Evolutionary conservation across 2,329 filamentous ascomycete species (phyloP), one percentile per base, ranked within the genome.

Genomic region (Alternaria novae-zelandiae): DNA sequence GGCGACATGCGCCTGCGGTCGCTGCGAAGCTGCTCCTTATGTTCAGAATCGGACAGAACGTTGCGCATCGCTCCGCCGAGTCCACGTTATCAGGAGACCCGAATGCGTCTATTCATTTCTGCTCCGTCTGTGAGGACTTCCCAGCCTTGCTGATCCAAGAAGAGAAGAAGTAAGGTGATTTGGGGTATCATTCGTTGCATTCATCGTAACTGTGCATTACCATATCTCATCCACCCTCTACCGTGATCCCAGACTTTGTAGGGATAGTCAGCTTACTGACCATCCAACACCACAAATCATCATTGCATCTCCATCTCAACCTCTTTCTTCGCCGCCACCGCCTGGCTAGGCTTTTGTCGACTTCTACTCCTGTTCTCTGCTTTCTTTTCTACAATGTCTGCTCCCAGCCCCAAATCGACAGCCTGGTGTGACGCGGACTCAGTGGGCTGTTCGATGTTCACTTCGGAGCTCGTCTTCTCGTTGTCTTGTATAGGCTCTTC

Each of bases 261-360:
- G 12, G 28, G 8, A 36, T 2, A 4, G 5, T 4, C 28, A 5
- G 20, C 30, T 53, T 53, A 32, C 49, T 25, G 20, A 8, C 9
- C 7, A 6, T 11, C 20, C 11, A 17, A 32, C 30, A 53, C 28
- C 30, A 4, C 20, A 25, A 1, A 3, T 32, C 13, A 21, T 64
- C 58, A 80, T 59, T 79, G 75, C 76, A 78, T 77, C 67, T 79
- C 79, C 11, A 78, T 74, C 58, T 79, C 78, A 59, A 79, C 64
- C 55, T 75, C 72, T 36, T 73, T 65, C 56, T 64, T 68, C 6
- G 61, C 65, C 28, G 67, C 71, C 21, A 63, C 69, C 25, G 60
- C 66, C 20, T 68, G 67, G 36, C 74, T 76, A 26, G 57, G 57
- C 26, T 63, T 65, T 26, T 32, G 30, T 4, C 71, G 57, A 55